Conservation (phyloP, 169 alveolate species). For the Babesia ovata region DNA sequence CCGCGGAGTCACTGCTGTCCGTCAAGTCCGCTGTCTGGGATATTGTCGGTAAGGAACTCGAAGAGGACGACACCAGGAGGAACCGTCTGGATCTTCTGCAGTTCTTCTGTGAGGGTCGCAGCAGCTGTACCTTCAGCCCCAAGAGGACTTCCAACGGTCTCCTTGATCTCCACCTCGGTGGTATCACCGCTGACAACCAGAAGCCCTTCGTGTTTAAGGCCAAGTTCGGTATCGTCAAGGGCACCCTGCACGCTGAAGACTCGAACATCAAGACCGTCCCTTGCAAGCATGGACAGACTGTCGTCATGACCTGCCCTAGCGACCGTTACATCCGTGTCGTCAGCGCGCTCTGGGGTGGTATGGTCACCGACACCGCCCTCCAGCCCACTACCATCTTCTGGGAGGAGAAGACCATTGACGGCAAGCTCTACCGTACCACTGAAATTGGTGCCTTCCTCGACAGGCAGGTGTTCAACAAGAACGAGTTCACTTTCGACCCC, state of each 20-base stretch:
- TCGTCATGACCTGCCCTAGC: conserved; percentile 17
- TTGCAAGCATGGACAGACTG: conserved; percentile 9
- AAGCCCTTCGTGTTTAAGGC: conserved; percentile 45
- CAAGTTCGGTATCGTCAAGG: conserved; percentile 2
- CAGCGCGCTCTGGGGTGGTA: conserved; percentile 46
- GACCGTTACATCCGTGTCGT: conserved; percentile 34
- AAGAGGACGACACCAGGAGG: conserved; percentile 45
- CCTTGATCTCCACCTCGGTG: conserved; percentile 57
- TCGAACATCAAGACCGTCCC: neutral
- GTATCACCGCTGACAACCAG: conserved; percentile 37
- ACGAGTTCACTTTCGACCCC: conserved; percentile 13
- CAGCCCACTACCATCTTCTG: conserved; percentile 13
- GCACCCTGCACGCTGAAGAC: neutral
- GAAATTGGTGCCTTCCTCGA: conserved; percentile 44
- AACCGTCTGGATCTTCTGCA: conserved; percentile 60
- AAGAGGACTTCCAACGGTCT: conserved; percentile 60
- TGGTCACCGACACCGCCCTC: neutral
- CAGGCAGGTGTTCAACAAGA: conserved; percentile 17
- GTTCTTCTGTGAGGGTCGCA: conserved; percentile 63
- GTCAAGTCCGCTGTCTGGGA: conserved; percentile 62
- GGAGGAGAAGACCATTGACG: conserved; percentile 18
- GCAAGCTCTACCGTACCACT: conserved; percentile 25
- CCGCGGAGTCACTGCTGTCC: conserved; percentile 29
- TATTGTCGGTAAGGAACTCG: conserved; percentile 12
- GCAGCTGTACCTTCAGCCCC: conserved; percentile 53